Evolutionary conservation across 257 asterid species (phyloP), one percentile per base, ranked within the genome.

Genomic region (Solanum verrucosum): DNA sequence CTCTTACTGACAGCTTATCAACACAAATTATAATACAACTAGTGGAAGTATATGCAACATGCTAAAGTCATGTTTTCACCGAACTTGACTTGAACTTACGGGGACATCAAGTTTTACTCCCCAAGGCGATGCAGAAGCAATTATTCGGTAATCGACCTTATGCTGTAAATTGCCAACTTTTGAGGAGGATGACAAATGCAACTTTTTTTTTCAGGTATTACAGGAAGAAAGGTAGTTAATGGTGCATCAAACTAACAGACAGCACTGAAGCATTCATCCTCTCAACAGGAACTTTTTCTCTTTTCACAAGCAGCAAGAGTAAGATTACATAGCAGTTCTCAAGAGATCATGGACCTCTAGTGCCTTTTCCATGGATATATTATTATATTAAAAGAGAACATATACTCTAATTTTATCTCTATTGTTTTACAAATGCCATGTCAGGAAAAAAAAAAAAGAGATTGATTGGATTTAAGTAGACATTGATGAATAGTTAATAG

Each of bases 61-160:
- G 40, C 0, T 16, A 29, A 16, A 46, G 7, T 0, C 0, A 18
- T 0, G 0, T 27, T 79, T 0, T 46, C 5, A 27, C 27, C 0
- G 10, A 44, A 81, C 25, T 16, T 81, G 68, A 81, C n/a, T 44
- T 79, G 84, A 79, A 79, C 38, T 25, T 7, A 44, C 2, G 13
- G 15, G 67, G 67, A 8, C 0, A 44, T 81, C 18, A 7, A 29
- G 5, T 8, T 79, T 25, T 25, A 33, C 84, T 79, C 65, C 63
- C 63, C 37, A 44, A 79, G 67, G 2, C 0, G 3, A 79, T 79
- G 27, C 27, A 46, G 27, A 27, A 46, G 40, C 25, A 79, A 46
- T 44, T 4, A 44, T 79, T 25, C 5, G 25, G 1, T 79, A 44
- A 79, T 25, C 20, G 27, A 7, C 42, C 40, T 9, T 46, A 81